Evolutionary conservation across 805 yeast species (phyloP), one percentile per base, ranked within the genome.

Genomic region (Candida alai): DNA sequence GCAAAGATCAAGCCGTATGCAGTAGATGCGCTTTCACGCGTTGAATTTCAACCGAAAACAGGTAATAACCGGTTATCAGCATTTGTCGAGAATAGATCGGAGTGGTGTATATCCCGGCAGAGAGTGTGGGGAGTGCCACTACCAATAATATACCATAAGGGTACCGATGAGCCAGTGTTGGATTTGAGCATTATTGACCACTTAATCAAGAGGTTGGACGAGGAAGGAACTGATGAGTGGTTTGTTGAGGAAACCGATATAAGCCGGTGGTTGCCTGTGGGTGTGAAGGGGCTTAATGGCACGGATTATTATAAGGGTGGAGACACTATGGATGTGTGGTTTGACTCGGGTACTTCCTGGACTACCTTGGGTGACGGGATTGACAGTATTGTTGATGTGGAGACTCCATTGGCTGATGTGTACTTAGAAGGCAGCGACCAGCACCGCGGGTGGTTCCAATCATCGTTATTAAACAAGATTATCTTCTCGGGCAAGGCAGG

Each of bases 311-410:
- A 51, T 16, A 82, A 85, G 48, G 90, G 96, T 1, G 73, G 68
- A 28, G 98, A 93, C 47, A 93, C 98, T 0, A 84, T 93, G 88
- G 99, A 93, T 60, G 98, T 93, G 13, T 93, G 99, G 99, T 90
- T 93, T 62, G 99, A 93, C 57, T 84, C 95, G 24, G 99, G 99
- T 0, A 76, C 95, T 1, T 80, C 93, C 21, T 93, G 98, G 97
- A 73, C 77, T 8, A 70, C 75, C 28, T 62, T 83, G 14, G 52
- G 58, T 2, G 66, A 70, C 32, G 60, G 68, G 21, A 41, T 46
- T 3, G 41, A 62, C 9, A 57, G 60, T 21, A 50, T 67, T 7
- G 55, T 57, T 1, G 45, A 70, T 9, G 51, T 53, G 11, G 32
- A 29, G 8, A 28, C 36, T n/a, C 61, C 60, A 4, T 41, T 55